Conservation (phyloP, 2,329 filamentous ascomycete genomes). For the Clonostachys solani region DNA sequence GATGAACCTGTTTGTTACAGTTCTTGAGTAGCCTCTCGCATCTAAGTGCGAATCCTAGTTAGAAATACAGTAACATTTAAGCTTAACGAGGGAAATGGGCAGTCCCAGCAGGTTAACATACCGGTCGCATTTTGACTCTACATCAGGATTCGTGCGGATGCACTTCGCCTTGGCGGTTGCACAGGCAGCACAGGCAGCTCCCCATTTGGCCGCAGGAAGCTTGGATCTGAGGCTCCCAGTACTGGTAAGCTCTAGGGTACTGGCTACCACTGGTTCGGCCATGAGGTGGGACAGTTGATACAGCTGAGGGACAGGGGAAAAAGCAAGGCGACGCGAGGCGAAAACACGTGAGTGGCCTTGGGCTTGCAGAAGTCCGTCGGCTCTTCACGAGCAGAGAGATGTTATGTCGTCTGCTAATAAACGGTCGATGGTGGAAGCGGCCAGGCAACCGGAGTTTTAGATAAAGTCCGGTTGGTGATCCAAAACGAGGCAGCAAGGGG, state of each 20-base stretch:
- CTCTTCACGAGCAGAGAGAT: too few species aligned
- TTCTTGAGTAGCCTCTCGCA: conserved; percentile 43
- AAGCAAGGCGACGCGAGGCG: too few species aligned
- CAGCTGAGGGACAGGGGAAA: too few species aligned
- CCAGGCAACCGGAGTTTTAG: not conserved
- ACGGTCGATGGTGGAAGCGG: too few species aligned
- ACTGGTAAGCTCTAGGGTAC: too few species aligned
- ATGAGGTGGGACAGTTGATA: too few species aligned
- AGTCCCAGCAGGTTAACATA: conserved; percentile 11
- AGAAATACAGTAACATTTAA: not conserved
- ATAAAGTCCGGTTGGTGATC: conserved; percentile 1
- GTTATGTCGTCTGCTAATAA: too few species aligned
- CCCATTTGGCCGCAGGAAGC: conserved; percentile 38
- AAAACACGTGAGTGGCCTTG: too few species aligned
- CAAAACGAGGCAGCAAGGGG: too few species aligned
- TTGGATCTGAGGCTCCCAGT: conserved; percentile 7
- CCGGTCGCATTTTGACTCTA: conserved; percentile 39
- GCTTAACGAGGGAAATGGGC: not conserved
- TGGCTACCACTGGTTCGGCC: too few species aligned
- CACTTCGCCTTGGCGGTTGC: conserved; percentile 47
- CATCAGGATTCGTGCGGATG: conserved; percentile 30
- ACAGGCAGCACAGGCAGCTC: conserved; percentile 42
- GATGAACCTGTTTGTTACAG: conserved; percentile 40
- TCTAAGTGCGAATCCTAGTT: conserved; percentile 16
- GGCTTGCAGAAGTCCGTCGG: too few species aligned